Evolutionary conservation across 257 asterid genomes (phyloP).

Genomic region (Solanum rostratum): DNA sequence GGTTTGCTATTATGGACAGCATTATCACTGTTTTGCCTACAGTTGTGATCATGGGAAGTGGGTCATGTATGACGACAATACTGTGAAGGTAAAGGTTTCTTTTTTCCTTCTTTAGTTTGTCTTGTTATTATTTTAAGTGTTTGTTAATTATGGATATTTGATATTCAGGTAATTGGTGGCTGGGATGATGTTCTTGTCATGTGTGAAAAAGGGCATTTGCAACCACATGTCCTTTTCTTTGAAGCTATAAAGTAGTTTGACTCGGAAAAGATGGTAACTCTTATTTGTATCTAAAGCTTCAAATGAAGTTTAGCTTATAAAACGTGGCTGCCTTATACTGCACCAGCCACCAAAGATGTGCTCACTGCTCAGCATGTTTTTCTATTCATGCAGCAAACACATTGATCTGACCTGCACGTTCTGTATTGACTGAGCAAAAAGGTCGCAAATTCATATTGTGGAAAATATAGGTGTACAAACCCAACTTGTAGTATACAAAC

Average conservation of each 20-base stretch:
- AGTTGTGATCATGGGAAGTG: slow-evolving; percentile 61
- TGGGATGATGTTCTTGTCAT: slow-evolving; percentile 78
- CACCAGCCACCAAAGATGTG: not conserved
- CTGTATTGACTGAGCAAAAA: slow-evolving; percentile 4
- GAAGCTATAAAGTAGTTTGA: slow-evolving; percentile 58
- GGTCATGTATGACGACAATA: slow-evolving; percentile 92
- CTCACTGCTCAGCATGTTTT: slow-evolving; percentile 9
- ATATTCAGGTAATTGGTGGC: slow-evolving; percentile 59
- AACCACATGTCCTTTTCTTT: slow-evolving; percentile 86
- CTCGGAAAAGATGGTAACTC: slow-evolving; percentile 8
- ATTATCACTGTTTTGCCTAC: slow-evolving; percentile 93
- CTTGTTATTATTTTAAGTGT: not conserved
- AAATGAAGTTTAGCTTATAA: not conserved
- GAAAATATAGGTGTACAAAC: slow-evolving; percentile 1
- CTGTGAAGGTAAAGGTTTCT: slow-evolving; percentile 59
- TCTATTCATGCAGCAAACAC: slow-evolving; percentile 8
- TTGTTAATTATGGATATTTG: not conserved
- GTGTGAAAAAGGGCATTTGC: slow-evolving; percentile 92
- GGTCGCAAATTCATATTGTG: not conserved
- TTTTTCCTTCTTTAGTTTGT: not conserved
- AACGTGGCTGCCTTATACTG: not conserved
- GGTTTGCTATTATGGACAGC: slow-evolving; percentile 87
- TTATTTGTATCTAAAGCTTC: not conserved
- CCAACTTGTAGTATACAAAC: slow-evolving; percentile 23
- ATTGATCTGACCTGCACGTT: slow-evolving; percentile 4